A percentile compares a stretch with the other conserved stretches of the same genome.
These are phyloP conservation scores for Ciborinia camelliae DNA, from an alignment of 2,329 filamentous ascomycete species.

Conservation along the genomic window DNA sequence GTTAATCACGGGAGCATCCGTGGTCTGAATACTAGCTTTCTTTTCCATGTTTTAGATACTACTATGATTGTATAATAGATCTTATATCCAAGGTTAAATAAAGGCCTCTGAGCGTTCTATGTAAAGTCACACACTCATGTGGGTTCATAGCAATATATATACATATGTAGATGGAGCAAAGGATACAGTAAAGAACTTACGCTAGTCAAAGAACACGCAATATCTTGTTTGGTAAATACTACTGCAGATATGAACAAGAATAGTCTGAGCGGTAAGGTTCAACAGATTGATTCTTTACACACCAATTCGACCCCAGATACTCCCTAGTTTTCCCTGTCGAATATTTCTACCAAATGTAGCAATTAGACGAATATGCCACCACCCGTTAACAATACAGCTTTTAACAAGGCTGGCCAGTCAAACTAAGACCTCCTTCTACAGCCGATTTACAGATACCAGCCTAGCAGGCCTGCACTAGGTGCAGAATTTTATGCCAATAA, in stretches of 20 bases:
- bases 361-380: neutral
- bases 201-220: neutral
- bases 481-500: neutral
- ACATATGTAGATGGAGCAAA: neutral
- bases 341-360: neutral
- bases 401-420: neutral
- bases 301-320: neutral
- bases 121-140: conserved; percentile 12
- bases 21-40: neutral
- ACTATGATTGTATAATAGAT: too few relatives aligned
- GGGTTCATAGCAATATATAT: neutral
- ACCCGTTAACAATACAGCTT: neutral
- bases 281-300: neutral
- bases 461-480: neutral
- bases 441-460: neutral
- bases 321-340: conserved; percentile 5
- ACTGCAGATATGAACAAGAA: neutral
- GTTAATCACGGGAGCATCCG: conserved; percentile 2
- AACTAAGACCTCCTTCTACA: neutral
- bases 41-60: conserved; percentile 12
- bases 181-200: neutral
- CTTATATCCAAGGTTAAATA: neutral
- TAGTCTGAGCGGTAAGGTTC: neutral
- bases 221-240: neutral
- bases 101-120: neutral